A percentile compares a stretch with the other conserved stretches of the same genome.
phyloP scores from a whole-genome alignment of 495 filamentous ascomycete species.

The Articulospora tetracladia region DNA sequence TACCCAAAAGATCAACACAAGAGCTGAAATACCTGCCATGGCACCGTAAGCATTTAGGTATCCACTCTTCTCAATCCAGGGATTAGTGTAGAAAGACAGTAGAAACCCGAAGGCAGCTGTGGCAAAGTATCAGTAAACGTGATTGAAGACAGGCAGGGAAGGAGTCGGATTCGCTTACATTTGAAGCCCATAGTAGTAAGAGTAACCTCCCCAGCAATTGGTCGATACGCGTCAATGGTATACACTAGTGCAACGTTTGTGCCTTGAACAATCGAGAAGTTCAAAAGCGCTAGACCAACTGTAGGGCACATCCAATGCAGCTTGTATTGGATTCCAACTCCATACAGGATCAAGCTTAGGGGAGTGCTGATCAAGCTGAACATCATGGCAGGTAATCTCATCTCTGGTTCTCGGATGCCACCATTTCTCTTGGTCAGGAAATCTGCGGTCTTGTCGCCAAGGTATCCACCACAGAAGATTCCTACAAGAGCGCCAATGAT shows the following conservation, averaged over 20 bases:
- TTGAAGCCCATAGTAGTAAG: conserved; percentile 50
- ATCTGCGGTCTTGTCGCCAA: conserved; percentile 46
- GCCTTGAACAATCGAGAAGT: conserved; percentile 47
- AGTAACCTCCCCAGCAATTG: conserved; percentile 48
- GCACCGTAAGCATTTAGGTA: conserved; percentile 47
- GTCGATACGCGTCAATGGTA: conserved; percentile 50
- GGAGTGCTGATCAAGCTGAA: conserved; percentile 41
- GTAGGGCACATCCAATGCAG: conserved; percentile 54
- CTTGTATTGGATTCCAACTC: conserved; percentile 43
- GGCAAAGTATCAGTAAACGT: not conserved
- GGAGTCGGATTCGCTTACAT: conserved; percentile 30
- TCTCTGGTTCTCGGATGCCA: conserved; percentile 51
- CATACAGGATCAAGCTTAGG: conserved; percentile 44
- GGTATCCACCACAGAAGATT: conserved; percentile 43
- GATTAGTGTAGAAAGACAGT: conserved; percentile 56
- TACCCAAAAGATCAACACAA: conserved; percentile 35
- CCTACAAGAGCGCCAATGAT: conserved; percentile 46
- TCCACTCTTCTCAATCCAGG: conserved; percentile 43
- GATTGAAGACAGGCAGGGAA: not conserved
- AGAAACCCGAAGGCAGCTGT: conserved; percentile 52
- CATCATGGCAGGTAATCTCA: conserved; percentile 46
- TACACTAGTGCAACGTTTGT: conserved; percentile 51
- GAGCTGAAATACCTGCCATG: conserved; percentile 48
- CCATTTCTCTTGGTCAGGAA: conserved; percentile 45
- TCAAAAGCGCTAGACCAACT: conserved; percentile 44